These are phyloP conservation scores for Uronychia setigera DNA, from an alignment of 73 alveolate genomes.

Conservation along the genomic window DNA sequence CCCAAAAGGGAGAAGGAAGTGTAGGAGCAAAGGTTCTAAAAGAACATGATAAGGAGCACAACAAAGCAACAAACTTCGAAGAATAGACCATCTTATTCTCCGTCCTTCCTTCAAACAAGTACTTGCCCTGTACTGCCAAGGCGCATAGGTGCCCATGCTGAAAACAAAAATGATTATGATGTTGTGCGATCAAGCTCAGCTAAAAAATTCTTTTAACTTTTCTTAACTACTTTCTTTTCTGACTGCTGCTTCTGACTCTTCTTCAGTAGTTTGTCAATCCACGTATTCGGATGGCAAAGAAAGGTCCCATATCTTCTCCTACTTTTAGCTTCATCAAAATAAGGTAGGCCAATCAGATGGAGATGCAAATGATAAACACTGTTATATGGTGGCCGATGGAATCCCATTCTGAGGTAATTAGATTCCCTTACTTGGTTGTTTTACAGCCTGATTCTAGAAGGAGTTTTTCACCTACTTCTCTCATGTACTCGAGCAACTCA, in stretches of 20 bases:
- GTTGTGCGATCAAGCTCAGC: not conserved
- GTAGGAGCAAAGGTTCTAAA: not conserved
- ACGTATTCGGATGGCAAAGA: not conserved
- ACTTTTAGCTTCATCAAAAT: not conserved
- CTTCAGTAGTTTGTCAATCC: not conserved
- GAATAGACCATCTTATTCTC: too few species aligned
- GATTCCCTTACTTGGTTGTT: not conserved
- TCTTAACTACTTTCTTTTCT: not conserved
- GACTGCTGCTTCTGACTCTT: not conserved
- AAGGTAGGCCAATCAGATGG: constrained; percentile 1
- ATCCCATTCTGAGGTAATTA: not conserved
- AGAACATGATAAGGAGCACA: too few species aligned
- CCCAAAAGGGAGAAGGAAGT: not conserved
- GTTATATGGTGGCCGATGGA: not conserved
- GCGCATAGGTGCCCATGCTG: not conserved
- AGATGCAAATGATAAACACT: not conserved
- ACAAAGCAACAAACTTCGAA: too few species aligned
- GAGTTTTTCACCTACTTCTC: not conserved
- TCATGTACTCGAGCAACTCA: not conserved
- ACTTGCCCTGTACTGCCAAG: not conserved
- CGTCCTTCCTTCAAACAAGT: not conserved
- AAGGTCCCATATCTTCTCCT: not conserved
- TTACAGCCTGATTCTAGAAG: not conserved
- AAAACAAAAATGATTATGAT: not conserved
- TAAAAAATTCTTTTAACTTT: not conserved